Evolutionary conservation across 495 filamentous ascomycete species (phyloP).

Genomic region (Corynascus novoguineensis): DNA sequence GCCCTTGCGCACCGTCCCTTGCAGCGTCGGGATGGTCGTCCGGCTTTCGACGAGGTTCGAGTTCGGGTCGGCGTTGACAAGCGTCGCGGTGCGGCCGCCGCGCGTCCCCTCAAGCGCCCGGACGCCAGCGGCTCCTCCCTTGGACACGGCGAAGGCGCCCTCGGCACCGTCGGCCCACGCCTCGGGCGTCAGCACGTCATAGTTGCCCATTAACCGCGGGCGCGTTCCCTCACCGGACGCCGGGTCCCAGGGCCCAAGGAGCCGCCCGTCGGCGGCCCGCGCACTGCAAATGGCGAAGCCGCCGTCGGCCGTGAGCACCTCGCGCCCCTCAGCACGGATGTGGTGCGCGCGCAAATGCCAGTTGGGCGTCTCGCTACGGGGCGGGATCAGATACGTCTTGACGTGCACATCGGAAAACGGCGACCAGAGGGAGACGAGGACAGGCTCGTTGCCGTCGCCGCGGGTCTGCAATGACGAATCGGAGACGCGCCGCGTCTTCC

Average conservation of each 20-base stretch:
- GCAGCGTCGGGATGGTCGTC: conserved; percentile 63
- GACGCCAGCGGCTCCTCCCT: conserved; percentile 66
- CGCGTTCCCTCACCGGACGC: conserved; percentile 41
- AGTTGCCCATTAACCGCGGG: conserved; percentile 51
- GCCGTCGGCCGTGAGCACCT: conserved; percentile 64
- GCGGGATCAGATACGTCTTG: conserved; percentile 57
- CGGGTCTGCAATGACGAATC: conserved; percentile 51
- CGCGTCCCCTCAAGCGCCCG: conserved; percentile 46
- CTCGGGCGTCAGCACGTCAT: conserved; percentile 49
- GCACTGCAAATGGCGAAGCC: conserved; percentile 65
- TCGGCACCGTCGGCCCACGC: conserved; percentile 48
- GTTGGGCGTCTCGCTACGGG: conserved; percentile 48
- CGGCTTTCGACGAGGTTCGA: conserved; percentile 66
- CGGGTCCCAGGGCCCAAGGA: conserved; percentile 48
- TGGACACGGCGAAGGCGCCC: conserved; percentile 59
- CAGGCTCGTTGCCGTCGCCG: conserved; percentile 38
- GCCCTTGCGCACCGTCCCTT: conserved; percentile 43
- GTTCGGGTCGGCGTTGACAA: conserved; percentile 72
- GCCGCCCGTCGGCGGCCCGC: conserved; percentile 52
- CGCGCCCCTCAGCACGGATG: conserved; percentile 48
- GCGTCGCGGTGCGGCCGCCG: conserved; percentile 44
- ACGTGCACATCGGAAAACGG: conserved; percentile 62
- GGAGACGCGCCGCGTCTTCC: conserved; percentile 64
- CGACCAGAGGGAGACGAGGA: conserved; percentile 61
- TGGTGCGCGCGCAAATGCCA: conserved; percentile 66